Evolutionary conservation across 495 filamentous ascomycete genomes (phyloP), one percentile per base, ranked within the genome.

Genomic region (Penicillium longicatenatum): DNA sequence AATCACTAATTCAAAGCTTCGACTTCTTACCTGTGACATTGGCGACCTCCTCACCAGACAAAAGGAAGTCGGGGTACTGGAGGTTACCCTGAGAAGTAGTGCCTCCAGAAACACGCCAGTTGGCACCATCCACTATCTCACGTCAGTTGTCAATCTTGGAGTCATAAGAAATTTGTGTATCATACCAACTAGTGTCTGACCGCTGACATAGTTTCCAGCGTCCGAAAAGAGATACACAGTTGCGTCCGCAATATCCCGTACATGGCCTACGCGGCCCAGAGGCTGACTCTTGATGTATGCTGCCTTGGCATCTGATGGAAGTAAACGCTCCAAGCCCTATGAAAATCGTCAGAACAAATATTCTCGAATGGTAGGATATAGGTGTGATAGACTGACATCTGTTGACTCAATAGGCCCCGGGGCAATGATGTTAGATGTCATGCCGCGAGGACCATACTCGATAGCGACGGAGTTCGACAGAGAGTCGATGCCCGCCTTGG

Each of bases 241-340:
- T 16, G 93, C 90, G 75, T 98, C 92, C 0, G 93, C 89, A 65
- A 98, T 93, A 63, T 98, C 93, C 55, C 86, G 86, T 9, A 96
- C 83, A 1, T 80, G 84, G n/a, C 93, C 94, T 59, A 82, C 82
- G 48, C 91, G 78, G 12, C 91, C 90, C 0, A 88, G 69, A 0
- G 94, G 94, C 20, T 91, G 50, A 65, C 70, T 53, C 53, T 67
- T 72, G 48, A 50, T 63, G 29, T 73, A 73, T 11, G 57, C 62
- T 16, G 66, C 66, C 48, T 67, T 64, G 21, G 62, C 59, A 44
- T 75, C 65, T 4, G 71, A 65, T 20, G 76, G 75, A 17, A 79
- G 59, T 12, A 79, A 67, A 35, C 77, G 77, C 11, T 75, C 75
- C 59, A 79, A 45, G 26, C 77, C 77, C 77, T 79, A 30, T 35